Evolutionary conservation across 495 filamentous ascomycete genomes (phyloP), one percentile per base, ranked within the genome.

Genomic region (Rostrohypoxylon terebratum): DNA sequence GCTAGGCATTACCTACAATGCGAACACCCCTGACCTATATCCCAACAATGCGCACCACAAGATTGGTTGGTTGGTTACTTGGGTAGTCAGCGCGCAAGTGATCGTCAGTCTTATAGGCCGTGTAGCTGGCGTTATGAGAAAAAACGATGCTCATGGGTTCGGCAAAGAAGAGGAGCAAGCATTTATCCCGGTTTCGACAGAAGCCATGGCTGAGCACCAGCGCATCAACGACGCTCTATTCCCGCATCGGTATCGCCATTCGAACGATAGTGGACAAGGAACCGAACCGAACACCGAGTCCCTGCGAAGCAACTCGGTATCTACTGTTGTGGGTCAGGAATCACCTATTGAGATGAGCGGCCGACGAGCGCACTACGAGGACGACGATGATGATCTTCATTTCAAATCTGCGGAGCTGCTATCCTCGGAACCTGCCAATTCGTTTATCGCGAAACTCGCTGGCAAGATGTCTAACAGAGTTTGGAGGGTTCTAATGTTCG

Each of bases 181-280:
- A 9, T 91, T 93, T 76, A 85, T 94, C 38, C 91, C 90, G 4
- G 85, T 94, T 13, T 89, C 92, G 4, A 89, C 85, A 0, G 86
- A 90, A 59, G 89, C 88, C 54, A 89, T 91, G 83, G 89, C 83
- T 42, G 85, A 88, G 72, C 88, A 90, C 72, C 77, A 88, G 58
- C 86, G 84, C 66, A 69, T 71, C 31, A 73, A 68, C 63, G 62
- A 64, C 23, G 31, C 72, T 7, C 38, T 66, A 9, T 83, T 83
- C 38, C 84, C 86, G 59, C 78, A 81, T 6, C 79, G 79, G 11
- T 86, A 88, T 74, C 89, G 93, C 42, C 92, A 87, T 80, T 97
- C 93, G 4, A 84, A 90, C 55, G 96, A 97, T 78, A 97, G 94
- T 65, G 94, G 93, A 2, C 94, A 97, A 69, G 94, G 94, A 14